Conservation (phyloP, 192 early-diverging fungal species). For the Nowakowskiella sp. region DNA sequence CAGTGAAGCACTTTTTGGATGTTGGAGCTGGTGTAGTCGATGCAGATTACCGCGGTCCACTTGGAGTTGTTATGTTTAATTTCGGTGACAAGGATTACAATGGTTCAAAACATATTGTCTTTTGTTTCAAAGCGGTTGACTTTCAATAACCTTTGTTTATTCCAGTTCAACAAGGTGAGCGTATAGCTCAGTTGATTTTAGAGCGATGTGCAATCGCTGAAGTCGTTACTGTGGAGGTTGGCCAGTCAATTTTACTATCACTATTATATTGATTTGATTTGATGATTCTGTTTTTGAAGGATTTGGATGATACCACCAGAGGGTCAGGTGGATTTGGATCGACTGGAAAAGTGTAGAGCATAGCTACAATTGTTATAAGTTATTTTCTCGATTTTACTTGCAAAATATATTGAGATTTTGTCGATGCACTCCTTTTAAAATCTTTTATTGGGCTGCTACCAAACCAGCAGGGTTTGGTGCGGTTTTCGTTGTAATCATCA, state of each 20-base stretch:
- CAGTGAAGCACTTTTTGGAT: constrained; percentile 83
- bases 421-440: no score
- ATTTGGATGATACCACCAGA: constrained; percentile 34
- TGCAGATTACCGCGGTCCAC: constrained; percentile 78
- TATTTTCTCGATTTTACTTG: no score
- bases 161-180: constrained; percentile 76
- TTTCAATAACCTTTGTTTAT: constrained; percentile 4
- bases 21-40: constrained; percentile 89
- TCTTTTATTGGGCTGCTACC: constrained; percentile 33
- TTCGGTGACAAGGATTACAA: constrained; percentile 62
- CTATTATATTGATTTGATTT: not conserved
- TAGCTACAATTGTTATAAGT: no score
- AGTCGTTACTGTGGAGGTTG: constrained; percentile 67
- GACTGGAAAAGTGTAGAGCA: no score
- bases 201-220: constrained; percentile 76
- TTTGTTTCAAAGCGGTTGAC: no score
- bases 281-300: constrained; percentile 4
- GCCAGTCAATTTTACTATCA: not conserved
- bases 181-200: constrained; percentile 92
- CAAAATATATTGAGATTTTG: no score
- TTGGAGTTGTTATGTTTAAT: constrained; percentile 86
- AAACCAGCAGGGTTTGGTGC: constrained; percentile 37
- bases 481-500: constrained; percentile 34
- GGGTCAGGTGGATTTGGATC: constrained; percentile 50
- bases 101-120: no score